Evolutionary conservation across 1,139 yeast species (phyloP), one percentile per base, ranked within the genome.

Genomic region (Geotrichum citri-aurantii): DNA sequence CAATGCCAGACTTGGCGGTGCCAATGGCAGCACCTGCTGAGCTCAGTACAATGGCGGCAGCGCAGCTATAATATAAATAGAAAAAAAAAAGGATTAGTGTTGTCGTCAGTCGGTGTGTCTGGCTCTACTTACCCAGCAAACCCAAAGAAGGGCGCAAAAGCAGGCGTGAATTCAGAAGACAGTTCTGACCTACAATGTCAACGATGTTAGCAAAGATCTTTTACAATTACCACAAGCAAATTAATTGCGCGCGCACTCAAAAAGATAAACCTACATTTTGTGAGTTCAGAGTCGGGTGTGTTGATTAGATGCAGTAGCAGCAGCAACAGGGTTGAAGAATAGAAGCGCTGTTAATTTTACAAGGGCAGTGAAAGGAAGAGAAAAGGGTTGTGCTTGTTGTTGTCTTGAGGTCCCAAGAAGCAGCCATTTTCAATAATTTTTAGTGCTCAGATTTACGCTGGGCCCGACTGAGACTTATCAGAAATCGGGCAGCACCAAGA

Each of bases 21-120:
- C 99, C 99, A 75, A 92, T 91, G 59, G 98, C 93, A 68, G 99
- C 98, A 80, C 99, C 99, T 71, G 92, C 85, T 72, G 95, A 88
- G 54, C 95, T 86, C 64, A 92, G 79, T 47, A 89, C 81, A 88
- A 90, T 88, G 58, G 97, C 96, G 56, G 90, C 85, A 6, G 95
- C 90, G 77, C 97, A 91, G 57, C 84, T 55, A 44, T 21, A 50
- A 12, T 21, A 48, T 6, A 40, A 24, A n/a, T 3, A 51, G 23
- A 23, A 4, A 21, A 10, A 23, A 37, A n/a, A 10, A 11, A 10
- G 11, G 19, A n/a, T 37, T 40, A 17, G 17, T 48, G 21, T 11
- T 14, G 26, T 58, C 42, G 37, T 19, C 19, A 14, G 26, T 19
- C 17, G 33, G 24, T 11, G 47, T 26, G 50, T 12, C 33, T 46